Base-by-base conservation (phyloP, 225 moss, liverwort and hornwort species). In the Pseudisothecium myosuroides region DNA sequence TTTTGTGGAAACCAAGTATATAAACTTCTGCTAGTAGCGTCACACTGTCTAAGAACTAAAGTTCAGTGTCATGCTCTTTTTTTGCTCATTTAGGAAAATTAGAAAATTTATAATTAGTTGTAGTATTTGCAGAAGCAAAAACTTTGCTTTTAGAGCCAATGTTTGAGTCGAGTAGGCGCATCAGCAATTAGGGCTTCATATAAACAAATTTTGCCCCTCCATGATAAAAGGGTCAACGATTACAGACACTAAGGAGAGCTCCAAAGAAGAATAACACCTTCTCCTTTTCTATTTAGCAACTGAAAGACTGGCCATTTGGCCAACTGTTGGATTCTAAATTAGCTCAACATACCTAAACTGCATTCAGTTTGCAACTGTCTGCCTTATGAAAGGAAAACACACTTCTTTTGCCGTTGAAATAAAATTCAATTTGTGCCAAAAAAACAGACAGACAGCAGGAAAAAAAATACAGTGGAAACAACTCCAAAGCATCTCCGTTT, bases 11-110 rank as follows among this genome's bases (percentile, higher is more conserved):
- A 12, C 19, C 18, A 7, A 47, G 47, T 47, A 7, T 47, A 11
- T 6, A 6, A 28, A 17, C 2, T 17, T 11, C 0, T 47, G 10
- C 8, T 49, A 49, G 4, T 0, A 29, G 11, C 29, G 10, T 73
- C 18, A 7, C 11, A 31, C 12, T 47, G 3, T 7, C 12, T 49
- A 50, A 20, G 8, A 20, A 75, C 32, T 47, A 74, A 47, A 74
- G 19, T 47, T 31, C 7, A 16, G 0, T 17, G 74, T 19, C 47
- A 31, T 19, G 11, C 31, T 31, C 0, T 8, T 2, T 19, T 14
- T 34, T 36, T 6, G 4, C 11, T 31, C 12, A 31, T 28, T 29
- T 47, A 29, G 11, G 4, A 47, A 54, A 17, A 17, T 47, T 75
- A 31, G 19, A 49, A 19, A 75, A 31, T 5, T 20, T 32, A 12